Base-by-base conservation (phyloP, 768 basidiomycete species). In the Hygrophorus pudorinus region DNA sequence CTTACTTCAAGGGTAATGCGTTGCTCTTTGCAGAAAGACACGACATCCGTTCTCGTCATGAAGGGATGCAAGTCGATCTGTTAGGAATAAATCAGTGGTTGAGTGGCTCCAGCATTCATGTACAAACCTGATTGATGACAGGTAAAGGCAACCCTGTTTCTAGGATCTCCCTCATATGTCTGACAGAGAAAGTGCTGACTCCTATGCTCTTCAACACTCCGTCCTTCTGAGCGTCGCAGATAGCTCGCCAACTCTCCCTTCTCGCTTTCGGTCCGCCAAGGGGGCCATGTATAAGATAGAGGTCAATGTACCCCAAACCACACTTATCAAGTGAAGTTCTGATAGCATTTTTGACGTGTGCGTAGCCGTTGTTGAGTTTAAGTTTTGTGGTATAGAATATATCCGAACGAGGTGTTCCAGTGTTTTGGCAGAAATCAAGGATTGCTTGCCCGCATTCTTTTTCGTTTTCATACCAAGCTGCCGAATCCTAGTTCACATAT, bases 381-480 rank as follows among this genome's bases (percentile, higher is more conserved):
- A 83, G 67, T 61, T 86, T 84, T 14, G 80, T 83, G 24, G 79
- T 83, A 59, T 75, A 81, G 65, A 76, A 83, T 52, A 89, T 70
- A 14, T 73, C 72, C 9, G 64, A 61, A 20, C 81, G 76, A 39
- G 76, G 72, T 8, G 70, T 70, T 42, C 62, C 61, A n/a, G 69
- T 58, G 36, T 59, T 56, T 8, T 59, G 51, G 58, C 73, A 71
- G 53, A 76, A 81, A 49, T 73, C 71, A 45, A 62, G 62, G 54
- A 86, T 76, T 21, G 79, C 81, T 18, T 65, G 59, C 4, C 82
- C 81, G 45, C 73, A 76, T 49, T 80, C 75, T 38, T 58, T 62
- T 57, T 87, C 84, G 61, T 85, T 84, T 55, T 81, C 78, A 56
- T 73, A 72, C 69, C 69, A 72, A 48, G 65, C 69, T 31, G 71